phyloP scores from a whole-genome alignment of 2,329 filamentous ascomycete species.

The Metarhizium album region DNA sequence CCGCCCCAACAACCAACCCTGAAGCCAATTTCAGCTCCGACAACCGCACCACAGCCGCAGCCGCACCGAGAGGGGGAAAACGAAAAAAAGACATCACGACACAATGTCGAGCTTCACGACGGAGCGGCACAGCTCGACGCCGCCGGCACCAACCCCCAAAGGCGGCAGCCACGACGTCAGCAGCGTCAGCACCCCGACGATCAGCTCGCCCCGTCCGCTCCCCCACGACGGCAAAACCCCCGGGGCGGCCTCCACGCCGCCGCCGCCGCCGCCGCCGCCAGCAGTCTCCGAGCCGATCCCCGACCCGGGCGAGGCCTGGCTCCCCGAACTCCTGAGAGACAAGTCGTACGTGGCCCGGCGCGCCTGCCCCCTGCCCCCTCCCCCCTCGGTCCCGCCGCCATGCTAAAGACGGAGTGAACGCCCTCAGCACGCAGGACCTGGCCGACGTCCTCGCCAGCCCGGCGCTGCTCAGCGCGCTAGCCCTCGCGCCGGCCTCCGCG shows the following conservation, averaged over 20 bases:
- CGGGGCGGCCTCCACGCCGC: conserved; percentile 13
- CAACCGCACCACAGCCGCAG: background rate
- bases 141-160: conserved; percentile 63
- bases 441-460: conserved; percentile 55
- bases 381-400: background rate
- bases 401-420: conserved; percentile 1
- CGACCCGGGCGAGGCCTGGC: conserved; percentile 63
- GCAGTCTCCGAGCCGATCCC: conserved; percentile 24
- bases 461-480: conserved; percentile 61
- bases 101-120: conserved; percentile 20
- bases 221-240: background rate
- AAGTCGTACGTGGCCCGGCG: conserved; percentile 57
- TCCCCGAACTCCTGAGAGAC: conserved; percentile 65
- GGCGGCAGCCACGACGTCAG: conserved; percentile 58
- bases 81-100: background rate
- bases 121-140: conserved; percentile 24
- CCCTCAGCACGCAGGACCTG: conserved; percentile 64
- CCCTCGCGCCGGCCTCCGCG: conserved; percentile 51
- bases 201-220: conserved; percentile 22
- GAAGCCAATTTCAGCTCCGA: background rate
- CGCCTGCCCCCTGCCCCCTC: too few relatives aligned
- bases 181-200: conserved; percentile 48
- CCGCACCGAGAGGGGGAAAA: background rate
- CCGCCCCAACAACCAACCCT: background rate
- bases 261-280: conserved; percentile 15